Evolutionary conservation across 768 basidiomycete genomes (phyloP).

Genomic region (Lactifluus volemus): DNA sequence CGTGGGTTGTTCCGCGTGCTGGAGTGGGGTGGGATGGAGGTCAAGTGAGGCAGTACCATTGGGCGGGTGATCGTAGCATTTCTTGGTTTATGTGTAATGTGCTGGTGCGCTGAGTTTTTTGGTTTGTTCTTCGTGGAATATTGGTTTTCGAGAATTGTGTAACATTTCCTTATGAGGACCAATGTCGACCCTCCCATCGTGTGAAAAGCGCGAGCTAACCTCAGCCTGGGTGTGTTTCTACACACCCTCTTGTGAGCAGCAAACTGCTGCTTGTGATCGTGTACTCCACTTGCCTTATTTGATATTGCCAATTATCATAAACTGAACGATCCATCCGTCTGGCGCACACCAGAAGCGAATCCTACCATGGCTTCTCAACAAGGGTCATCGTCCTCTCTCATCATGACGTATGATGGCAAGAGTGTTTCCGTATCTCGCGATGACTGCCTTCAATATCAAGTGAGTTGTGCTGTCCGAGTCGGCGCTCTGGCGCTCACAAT

Average conservation of each 20-base stretch:
- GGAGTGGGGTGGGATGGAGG: not conserved
- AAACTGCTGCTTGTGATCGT: no score
- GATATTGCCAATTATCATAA: no score
- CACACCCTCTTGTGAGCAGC: no score
- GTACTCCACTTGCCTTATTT: no score
- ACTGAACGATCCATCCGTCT: no score
- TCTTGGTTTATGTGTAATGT: not conserved
- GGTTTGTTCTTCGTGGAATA: not conserved
- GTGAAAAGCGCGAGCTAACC: no score
- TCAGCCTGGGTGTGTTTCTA: no score
- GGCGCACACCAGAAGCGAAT: no score
- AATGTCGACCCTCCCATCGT: no score
- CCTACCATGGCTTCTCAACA: no score
- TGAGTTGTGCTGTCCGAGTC: not conserved
- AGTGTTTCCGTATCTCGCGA: not conserved
- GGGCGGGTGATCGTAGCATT: not conserved
- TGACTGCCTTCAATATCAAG: not conserved
- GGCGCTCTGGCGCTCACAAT: no score
- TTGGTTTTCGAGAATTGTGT: not conserved
- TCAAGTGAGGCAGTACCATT: not conserved
- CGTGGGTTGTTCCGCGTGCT: conserved; percentile 26
- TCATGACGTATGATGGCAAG: not conserved
- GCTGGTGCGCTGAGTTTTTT: not conserved
- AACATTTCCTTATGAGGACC: no score
- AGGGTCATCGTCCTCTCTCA: not conserved